phyloP scores from a whole-genome alignment of 2,329 filamentous ascomycete genomes.

The Botrytis deweyae region DNA sequence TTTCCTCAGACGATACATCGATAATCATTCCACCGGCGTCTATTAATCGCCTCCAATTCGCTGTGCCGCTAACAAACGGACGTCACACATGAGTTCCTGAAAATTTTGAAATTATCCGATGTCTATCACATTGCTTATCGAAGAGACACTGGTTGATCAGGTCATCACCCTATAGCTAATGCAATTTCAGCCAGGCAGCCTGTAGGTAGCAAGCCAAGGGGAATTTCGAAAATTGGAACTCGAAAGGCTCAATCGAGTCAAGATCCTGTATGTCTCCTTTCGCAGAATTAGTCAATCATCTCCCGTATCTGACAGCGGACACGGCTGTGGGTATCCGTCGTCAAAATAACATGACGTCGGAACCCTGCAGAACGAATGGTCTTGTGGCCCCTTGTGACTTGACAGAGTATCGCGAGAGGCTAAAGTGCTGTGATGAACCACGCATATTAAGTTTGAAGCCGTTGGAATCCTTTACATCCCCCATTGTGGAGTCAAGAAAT shows the following conservation, averaged over 20 bases:
- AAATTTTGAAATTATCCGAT: neutral
- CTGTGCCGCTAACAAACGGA: slow-evolving; percentile 19
- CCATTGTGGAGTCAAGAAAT: slow-evolving; percentile 21
- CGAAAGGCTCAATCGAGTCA: slow-evolving; percentile 13
- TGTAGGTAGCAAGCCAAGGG: neutral
- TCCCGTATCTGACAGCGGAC: slow-evolving; percentile 33
- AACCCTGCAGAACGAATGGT: slow-evolving; percentile 32
- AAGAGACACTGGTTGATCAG: slow-evolving; percentile 26
- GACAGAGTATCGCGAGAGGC: slow-evolving; percentile 5
- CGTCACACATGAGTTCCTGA: slow-evolving; percentile 16
- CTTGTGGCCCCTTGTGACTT: slow-evolving; percentile 25
- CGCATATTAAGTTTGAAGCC: slow-evolving; percentile 20
- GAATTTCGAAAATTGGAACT: neutral
- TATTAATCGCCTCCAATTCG: slow-evolving; percentile 17
- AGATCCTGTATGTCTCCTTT: slow-evolving; percentile 9
- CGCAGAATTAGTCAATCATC: slow-evolving; percentile 18
- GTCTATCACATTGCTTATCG: slow-evolving; percentile 26
- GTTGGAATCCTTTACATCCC: slow-evolving; percentile 18
- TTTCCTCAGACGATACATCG: neutral
- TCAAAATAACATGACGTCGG: slow-evolving; percentile 35
- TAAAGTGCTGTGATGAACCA: slow-evolving; percentile 24
- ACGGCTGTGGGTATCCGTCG: slow-evolving; percentile 30
- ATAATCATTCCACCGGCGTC: slow-evolving; percentile 17
- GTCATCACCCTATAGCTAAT: slow-evolving; percentile 2
- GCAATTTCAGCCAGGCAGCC: neutral